These are phyloP conservation scores for Jacaranda copaia DNA, from an alignment of 257 asterid genomes.

Conservation along the genomic window DNA sequence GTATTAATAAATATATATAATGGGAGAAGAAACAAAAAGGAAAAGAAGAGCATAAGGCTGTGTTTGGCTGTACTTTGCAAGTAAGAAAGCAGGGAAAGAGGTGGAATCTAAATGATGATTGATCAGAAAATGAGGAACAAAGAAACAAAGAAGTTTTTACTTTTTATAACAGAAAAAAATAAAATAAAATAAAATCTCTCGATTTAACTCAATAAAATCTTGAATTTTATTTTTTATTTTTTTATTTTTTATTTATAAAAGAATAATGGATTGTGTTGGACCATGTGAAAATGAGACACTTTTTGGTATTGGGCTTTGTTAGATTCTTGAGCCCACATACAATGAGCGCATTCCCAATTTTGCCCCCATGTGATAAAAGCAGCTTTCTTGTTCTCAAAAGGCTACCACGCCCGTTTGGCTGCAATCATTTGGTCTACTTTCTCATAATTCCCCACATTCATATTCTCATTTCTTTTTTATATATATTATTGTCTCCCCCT, in stretches of 20 bases:
- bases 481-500: conserved; percentile 24
- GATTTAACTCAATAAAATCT: not conserved
- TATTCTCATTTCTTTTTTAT: conserved; percentile 16
- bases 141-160: conserved; percentile 22
- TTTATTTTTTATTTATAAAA: too few relatives aligned
- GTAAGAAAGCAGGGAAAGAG: conserved; percentile 22
- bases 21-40: conserved; percentile 16
- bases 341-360: conserved; percentile 33
- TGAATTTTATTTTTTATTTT: too few relatives aligned
- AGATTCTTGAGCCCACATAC: conserved; percentile 41
- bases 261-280: too few relatives aligned
- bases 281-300: not conserved
- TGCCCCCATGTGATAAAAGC: conserved; percentile 58
- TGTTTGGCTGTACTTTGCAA: conserved; percentile 12
- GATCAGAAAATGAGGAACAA: conserved; percentile 9
- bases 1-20: too few relatives aligned
- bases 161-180: conserved; percentile 19
- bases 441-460: conserved; percentile 52
- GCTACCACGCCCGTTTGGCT: conserved; percentile 76
- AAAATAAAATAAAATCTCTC: not conserved
- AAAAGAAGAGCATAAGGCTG: conserved; percentile 31
- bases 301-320: conserved; percentile 33
- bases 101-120: conserved; percentile 41
- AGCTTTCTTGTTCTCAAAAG: conserved; percentile 49
- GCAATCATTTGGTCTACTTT: conserved; percentile 82